Evolutionary conservation across 345 rosid species (phyloP).

Genomic region (Citrus trifoliata): DNA sequence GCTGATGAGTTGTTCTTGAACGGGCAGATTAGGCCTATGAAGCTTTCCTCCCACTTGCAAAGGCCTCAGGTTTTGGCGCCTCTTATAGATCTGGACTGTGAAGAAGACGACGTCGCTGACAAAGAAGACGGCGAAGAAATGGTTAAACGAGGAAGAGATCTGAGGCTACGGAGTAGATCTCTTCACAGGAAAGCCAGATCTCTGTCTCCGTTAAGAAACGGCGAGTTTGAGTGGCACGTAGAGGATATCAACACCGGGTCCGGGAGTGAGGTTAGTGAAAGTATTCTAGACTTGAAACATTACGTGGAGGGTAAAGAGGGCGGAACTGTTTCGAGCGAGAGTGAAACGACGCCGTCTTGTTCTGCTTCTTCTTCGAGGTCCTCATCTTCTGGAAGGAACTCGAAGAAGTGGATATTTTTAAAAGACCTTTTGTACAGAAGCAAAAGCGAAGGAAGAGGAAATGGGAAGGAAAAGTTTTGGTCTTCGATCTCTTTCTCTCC

Average conservation of each 20-base stretch:
- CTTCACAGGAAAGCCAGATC: slow-evolving; percentile 34
- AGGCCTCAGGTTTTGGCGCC: slow-evolving; percentile 29
- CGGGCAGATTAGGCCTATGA: slow-evolving; percentile 49
- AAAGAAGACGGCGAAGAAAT: slow-evolving; percentile 1
- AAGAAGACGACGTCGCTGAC: slow-evolving; percentile 8
- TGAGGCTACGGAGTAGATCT: slow-evolving; percentile 22
- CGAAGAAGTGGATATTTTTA: slow-evolving; percentile 35
- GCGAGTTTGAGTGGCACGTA: slow-evolving; percentile 21
- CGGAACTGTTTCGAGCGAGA: slow-evolving; percentile 7
- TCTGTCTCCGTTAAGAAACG: slow-evolving; percentile 34
- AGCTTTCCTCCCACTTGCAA: slow-evolving; percentile 28
- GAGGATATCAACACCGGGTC: slow-evolving; percentile 10
- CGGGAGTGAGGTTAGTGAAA: slow-evolving; percentile 8
- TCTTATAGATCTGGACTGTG: slow-evolving; percentile 13
- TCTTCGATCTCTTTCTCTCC: slow-evolving; percentile 10
- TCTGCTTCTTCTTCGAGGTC: slow-evolving; percentile 37
- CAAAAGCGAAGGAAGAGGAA: slow-evolving; percentile 20
- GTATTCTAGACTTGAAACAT: neutral
- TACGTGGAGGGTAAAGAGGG: neutral
- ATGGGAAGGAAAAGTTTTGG: slow-evolving; percentile 12
- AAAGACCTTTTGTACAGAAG: slow-evolving; percentile 28
- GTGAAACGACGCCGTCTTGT: slow-evolving; percentile 18
- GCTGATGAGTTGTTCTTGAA: slow-evolving; percentile 51
- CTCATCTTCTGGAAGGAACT: slow-evolving; percentile 34
- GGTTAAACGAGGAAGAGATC: slow-evolving; percentile 27